Percentiles rank a stretch among this genome's conserved stretches.
These are phyloP conservation scores for Agaricales sp. DNA, from an alignment of 1,284 basidiomycete species.

Conservation along the genomic window DNA sequence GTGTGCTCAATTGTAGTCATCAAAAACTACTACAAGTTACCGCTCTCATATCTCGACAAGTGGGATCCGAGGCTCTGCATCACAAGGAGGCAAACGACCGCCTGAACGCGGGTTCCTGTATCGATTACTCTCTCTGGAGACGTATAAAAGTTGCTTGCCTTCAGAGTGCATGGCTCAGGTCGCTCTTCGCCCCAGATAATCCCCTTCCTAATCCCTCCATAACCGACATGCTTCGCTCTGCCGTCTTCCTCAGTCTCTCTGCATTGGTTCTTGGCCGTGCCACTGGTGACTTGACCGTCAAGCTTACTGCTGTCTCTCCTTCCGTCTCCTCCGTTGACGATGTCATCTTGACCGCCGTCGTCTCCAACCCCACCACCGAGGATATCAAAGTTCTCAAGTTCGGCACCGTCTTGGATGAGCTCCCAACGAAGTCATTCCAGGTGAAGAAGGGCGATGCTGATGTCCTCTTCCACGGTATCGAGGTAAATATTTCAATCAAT, in stretches of 20 bases:
- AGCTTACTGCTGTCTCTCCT: conserved; percentile 6
- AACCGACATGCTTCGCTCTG: not conserved
- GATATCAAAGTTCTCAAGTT: conserved; percentile 15
- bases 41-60: too few relatives aligned
- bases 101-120: too few relatives aligned
- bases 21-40: too few relatives aligned
- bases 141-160: too few relatives aligned
- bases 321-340: conserved; percentile 15
- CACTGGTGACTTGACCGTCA: conserved; percentile 7
- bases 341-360: conserved; percentile 14
- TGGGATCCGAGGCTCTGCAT: too few relatives aligned
- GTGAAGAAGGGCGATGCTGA: not conserved
- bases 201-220: too few relatives aligned
- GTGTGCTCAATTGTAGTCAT: too few relatives aligned
- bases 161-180: too few relatives aligned
- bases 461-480: not conserved
- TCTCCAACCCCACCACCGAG: conserved; percentile 16
- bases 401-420: not conserved
- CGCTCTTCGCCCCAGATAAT: too few relatives aligned
- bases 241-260: not conserved
- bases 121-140: too few relatives aligned
- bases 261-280: not conserved
- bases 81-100: too few relatives aligned
- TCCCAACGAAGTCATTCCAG: conserved; percentile 1
- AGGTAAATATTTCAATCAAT: too few relatives aligned